Conservation (phyloP, 495 filamentous ascomycete genomes). For the Letharia lupina region DNA sequence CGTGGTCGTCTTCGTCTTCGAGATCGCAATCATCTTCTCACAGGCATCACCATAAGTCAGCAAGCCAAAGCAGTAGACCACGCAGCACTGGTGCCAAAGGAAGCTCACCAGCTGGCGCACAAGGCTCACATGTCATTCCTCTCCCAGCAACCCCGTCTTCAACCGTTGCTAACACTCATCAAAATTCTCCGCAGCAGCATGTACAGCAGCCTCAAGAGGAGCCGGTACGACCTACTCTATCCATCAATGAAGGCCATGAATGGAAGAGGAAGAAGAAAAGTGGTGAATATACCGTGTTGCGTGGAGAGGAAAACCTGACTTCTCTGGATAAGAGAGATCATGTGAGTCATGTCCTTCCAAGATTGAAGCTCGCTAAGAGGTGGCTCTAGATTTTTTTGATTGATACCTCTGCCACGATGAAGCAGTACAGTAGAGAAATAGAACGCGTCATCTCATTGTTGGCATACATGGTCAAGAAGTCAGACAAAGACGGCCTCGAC, state of each 20-base stretch:
- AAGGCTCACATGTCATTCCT: not conserved
- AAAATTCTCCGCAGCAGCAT: constrained; percentile 15
- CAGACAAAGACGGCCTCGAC: constrained; percentile 31
- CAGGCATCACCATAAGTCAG: constrained; percentile 1
- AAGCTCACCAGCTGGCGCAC: not conserved
- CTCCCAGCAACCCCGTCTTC: not conserved
- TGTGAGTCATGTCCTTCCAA: constrained; percentile 11
- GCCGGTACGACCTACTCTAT: constrained; percentile 29
- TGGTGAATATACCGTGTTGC: constrained; percentile 18
- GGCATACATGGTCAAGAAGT: constrained; percentile 29
- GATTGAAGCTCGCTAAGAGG: not conserved
- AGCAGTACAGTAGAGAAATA: constrained; percentile 25
- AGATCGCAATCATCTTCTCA: not conserved
- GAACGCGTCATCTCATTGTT: constrained; percentile 25
- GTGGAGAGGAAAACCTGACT: not conserved
- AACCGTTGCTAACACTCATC: not conserved
- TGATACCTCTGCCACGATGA: constrained; percentile 34
- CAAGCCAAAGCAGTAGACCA: not conserved
- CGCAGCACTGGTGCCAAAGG: not conserved
- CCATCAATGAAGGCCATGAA: constrained; percentile 22
- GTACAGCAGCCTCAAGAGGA: constrained; percentile 28
- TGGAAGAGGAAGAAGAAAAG: not conserved
- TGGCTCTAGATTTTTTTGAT: constrained; percentile 35
- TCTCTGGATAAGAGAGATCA: constrained; percentile 22
- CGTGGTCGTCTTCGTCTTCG: not conserved